Evolutionary conservation across 805 yeast species (phyloP).

Genomic region (Komagataella phaffii): DNA sequence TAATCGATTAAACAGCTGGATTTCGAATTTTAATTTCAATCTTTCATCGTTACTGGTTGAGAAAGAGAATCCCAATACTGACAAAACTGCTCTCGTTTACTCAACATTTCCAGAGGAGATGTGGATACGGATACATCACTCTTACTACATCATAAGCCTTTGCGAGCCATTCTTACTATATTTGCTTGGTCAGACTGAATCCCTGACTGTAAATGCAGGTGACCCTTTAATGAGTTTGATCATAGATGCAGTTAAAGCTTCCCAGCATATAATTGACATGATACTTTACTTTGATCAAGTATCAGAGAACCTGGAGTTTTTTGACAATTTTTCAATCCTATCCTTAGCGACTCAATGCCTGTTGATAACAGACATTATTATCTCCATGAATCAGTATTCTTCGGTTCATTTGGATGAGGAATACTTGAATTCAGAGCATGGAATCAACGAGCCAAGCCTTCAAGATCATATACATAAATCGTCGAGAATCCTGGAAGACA

Average conservation of each 20-base stretch:
- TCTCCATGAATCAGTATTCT: background rate
- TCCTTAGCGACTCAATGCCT: constrained; percentile 1
- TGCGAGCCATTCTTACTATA: background rate
- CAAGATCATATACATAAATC: background rate
- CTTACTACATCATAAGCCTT: background rate
- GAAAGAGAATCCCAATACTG: background rate
- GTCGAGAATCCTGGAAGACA: background rate
- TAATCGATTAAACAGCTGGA: constrained; percentile 2
- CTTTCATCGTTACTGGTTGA: background rate
- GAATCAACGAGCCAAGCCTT: background rate
- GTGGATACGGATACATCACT: background rate
- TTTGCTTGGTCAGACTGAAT: background rate
- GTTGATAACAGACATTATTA: constrained; percentile 1
- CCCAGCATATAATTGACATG: background rate
- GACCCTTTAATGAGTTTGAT: background rate
- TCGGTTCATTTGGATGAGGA: background rate
- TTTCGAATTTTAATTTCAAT: background rate
- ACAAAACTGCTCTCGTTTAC: background rate
- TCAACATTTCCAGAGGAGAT: background rate
- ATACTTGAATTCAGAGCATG: background rate
- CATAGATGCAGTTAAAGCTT: background rate
- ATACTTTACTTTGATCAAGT: background rate
- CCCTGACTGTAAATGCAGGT: background rate
- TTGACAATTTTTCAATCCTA: background rate
- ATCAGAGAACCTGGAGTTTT: background rate